phyloP scores from a whole-genome alignment of 2,329 filamentous ascomycete species.

The Penicillium psychrosexuale region DNA sequence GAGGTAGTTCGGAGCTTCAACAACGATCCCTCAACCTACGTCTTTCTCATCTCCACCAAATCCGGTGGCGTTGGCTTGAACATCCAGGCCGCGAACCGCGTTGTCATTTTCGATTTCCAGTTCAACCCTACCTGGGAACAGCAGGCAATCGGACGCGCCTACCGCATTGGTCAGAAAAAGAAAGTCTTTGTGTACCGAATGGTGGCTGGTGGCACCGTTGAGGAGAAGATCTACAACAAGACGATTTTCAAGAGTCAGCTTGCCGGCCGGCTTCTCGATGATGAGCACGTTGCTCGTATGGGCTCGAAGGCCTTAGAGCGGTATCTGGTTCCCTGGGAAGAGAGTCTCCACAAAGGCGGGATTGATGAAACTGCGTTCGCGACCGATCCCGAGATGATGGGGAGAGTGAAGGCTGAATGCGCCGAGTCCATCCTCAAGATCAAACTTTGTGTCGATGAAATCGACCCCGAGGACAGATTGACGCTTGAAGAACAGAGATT shows the following conservation, averaged over 20 bases:
- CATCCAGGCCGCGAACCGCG: constrained; percentile 76
- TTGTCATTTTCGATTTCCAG: constrained; percentile 79
- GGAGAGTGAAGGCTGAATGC: neutral
- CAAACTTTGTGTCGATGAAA: neutral
- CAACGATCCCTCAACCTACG: constrained; percentile 43
- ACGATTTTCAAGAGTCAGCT: constrained; percentile 80
- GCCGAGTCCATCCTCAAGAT: neutral
- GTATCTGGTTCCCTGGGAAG: neutral
- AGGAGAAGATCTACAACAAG: constrained; percentile 69
- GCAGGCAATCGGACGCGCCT: constrained; percentile 82
- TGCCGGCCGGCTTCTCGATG: constrained; percentile 75
- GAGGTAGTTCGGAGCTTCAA: constrained; percentile 68
- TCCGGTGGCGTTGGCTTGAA: constrained; percentile 84
- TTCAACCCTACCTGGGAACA: constrained; percentile 81
- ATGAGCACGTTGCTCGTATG: constrained; percentile 69
- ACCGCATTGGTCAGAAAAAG: constrained; percentile 78
- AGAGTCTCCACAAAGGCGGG: neutral
- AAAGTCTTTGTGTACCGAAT: constrained; percentile 83
- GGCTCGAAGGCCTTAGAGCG: constrained; percentile 47
- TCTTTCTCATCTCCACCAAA: constrained; percentile 78
- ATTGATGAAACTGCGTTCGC: neutral
- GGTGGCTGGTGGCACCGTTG: constrained; percentile 72
- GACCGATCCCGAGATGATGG: neutral
- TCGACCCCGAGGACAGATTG: neutral
- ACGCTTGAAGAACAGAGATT: neutral